These are phyloP conservation scores for Phialemonium atrogriseum DNA, from an alignment of 2,329 filamentous ascomycete genomes.

Conservation along the genomic window DNA sequence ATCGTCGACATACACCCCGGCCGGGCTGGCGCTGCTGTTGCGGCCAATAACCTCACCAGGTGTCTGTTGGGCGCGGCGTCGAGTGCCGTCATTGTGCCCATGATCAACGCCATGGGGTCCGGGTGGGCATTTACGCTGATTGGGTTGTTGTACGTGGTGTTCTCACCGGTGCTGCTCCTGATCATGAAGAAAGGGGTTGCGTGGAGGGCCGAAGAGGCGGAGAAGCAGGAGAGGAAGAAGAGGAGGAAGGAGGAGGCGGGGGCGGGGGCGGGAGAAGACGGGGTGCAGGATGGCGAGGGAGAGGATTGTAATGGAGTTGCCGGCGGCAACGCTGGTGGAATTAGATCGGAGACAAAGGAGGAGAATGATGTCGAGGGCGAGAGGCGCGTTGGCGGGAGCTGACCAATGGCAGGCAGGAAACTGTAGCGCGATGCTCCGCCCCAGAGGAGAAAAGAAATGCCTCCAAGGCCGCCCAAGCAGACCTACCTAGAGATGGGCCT, in stretches of 20 bases:
- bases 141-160: conserved; percentile 30
- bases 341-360: too few species aligned
- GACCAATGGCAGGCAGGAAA: too few species aligned
- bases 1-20: conserved; percentile 48
- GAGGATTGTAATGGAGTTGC: too few species aligned
- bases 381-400: too few species aligned
- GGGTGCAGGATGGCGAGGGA: background rate
- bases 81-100: conserved; percentile 41
- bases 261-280: conserved; percentile 5
- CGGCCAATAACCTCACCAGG: conserved; percentile 46
- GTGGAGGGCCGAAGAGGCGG: conserved; percentile 30
- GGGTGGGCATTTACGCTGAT: conserved; percentile 45
- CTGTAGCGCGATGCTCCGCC: too few species aligned
- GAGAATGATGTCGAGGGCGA: too few species aligned
- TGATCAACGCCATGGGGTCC: conserved; percentile 40
- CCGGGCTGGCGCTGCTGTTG: conserved; percentile 43
- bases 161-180: conserved; percentile 29
- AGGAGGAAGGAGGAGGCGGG: conserved; percentile 4
- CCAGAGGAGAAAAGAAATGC: too few species aligned
- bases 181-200: conserved; percentile 32
- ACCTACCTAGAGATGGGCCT: too few species aligned
- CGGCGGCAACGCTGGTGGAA: too few species aligned
- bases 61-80: conserved; percentile 47
- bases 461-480: too few species aligned
- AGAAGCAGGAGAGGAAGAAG: conserved; percentile 17